Conservation (phyloP, 176 grass and related monocot genomes). For the Bolboschoenus planiculmis region DNA sequence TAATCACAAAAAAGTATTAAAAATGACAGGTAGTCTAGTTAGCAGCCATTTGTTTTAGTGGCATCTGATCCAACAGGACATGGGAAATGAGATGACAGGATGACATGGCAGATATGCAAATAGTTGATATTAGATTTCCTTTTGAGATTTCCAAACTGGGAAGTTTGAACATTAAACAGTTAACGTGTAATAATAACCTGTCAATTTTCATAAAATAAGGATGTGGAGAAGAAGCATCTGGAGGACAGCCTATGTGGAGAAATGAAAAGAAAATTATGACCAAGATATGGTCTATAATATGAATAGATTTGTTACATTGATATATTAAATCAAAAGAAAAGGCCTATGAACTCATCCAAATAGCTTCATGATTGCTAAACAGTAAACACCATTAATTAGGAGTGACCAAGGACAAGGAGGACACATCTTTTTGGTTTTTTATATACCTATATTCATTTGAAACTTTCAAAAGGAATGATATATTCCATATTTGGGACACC, state of each 20-base stretch:
- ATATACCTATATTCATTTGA: neutral
- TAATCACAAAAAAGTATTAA: neutral
- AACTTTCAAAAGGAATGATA: neutral
- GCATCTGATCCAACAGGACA: neutral
- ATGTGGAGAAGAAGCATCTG: neutral
- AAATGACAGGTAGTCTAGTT: neutral
- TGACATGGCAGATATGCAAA: neutral
- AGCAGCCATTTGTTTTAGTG: neutral
- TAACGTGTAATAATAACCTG: neutral
- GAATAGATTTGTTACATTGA: neutral
- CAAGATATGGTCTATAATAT: neutral
- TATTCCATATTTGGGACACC: neutral
- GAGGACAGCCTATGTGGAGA: neutral
- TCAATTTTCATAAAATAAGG: constrained; percentile 5
- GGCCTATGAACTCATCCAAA: neutral
- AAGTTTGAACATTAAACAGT: neutral
- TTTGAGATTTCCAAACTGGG: neutral
- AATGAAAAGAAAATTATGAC: neutral
- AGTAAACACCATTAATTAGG: too few relatives aligned
- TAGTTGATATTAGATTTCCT: neutral
- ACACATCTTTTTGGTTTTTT: neutral
- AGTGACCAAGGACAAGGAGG: neutral
- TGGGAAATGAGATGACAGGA: neutral
- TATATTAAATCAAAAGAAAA: neutral
- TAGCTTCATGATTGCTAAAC: too few relatives aligned